Percentiles rank a stretch among this genome's conserved stretches.
phyloP scores from a whole-genome alignment of 768 basidiomycete genomes.

The Lentinula raphanica region DNA sequence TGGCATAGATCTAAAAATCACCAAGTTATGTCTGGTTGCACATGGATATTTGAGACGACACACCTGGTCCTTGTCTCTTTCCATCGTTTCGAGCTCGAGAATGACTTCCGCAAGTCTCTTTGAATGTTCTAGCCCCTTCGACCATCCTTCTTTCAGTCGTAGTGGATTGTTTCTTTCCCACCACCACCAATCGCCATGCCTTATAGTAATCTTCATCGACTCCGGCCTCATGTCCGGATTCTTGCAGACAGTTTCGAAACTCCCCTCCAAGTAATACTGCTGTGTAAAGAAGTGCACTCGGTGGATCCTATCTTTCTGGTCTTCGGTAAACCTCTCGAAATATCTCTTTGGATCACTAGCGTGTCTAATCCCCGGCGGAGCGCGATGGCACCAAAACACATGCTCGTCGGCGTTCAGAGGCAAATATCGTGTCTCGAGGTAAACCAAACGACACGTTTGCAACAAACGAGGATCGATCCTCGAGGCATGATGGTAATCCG shows the following conservation, averaged over 20 bases:
- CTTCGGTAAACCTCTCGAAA: slow-evolving; percentile 11
- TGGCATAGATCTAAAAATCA: slow-evolving; percentile 4
- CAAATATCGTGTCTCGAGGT: slow-evolving; percentile 18
- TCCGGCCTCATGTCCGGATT: slow-evolving; percentile 3
- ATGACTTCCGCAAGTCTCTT: slow-evolving; percentile 16
- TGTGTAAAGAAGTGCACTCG: slow-evolving; percentile 18
- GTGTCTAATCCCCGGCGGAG: neutral
- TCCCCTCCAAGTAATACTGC: slow-evolving; percentile 15
- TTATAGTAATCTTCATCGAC: slow-evolving; percentile 12
- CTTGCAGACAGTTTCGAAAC: neutral
- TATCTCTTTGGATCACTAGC: slow-evolving; percentile 8
- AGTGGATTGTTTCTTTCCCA: slow-evolving; percentile 17
- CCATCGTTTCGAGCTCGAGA: slow-evolving; percentile 20
- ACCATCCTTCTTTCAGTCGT: slow-evolving; percentile 13
- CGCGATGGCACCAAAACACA: slow-evolving; percentile 17
- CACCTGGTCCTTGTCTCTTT: slow-evolving; percentile 17
- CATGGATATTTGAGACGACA: neutral
- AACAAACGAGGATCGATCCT: slow-evolving; percentile 15
- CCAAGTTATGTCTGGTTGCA: neutral
- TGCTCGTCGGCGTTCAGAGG: slow-evolving; percentile 14
- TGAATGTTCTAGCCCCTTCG: slow-evolving; percentile 1
- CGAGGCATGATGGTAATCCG: slow-evolving; percentile 12
- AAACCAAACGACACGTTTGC: slow-evolving; percentile 18
- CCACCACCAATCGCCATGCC: slow-evolving; percentile 21
- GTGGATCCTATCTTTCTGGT: slow-evolving; percentile 15